Conservation (phyloP, 1,139 yeast species). For the Pichia sp. region DNA sequence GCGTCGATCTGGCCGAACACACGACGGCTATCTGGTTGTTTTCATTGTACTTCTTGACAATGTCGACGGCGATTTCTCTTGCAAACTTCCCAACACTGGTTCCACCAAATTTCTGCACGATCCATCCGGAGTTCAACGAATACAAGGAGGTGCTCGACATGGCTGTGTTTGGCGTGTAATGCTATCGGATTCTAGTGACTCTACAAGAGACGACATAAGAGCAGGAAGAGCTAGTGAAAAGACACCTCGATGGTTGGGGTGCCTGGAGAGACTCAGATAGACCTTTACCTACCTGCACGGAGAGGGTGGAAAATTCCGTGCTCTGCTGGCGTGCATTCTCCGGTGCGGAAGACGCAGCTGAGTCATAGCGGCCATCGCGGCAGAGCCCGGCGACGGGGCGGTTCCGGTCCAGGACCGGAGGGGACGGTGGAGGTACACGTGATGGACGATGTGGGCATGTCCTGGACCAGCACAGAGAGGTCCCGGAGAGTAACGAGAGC, state of each 20-base stretch:
- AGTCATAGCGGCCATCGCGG: no score
- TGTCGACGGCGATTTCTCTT: constrained; percentile 74
- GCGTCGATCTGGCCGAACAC: constrained; percentile 90
- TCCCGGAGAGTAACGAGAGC: no score
- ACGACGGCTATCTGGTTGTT: constrained; percentile 84
- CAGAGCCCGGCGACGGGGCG: no score
- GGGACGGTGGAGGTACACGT: no score
- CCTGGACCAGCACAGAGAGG: no score
- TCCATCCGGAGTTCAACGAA: constrained; percentile 51
- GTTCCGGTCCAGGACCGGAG: no score
- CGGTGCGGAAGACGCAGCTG: not conserved
- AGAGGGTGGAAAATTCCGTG: not conserved
- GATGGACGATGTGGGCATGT: no score
- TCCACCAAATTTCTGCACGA: constrained; percentile 95
- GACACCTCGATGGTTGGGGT: no score
- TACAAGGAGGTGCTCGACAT: constrained; percentile 27
- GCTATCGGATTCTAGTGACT: no score
- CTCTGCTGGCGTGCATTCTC: not conserved
- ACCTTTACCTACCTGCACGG: not conserved
- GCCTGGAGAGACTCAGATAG: no score
- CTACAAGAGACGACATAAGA: no score
- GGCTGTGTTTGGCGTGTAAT: not conserved
- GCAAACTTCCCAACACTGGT: constrained; percentile 98
- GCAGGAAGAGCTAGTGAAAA: not conserved
- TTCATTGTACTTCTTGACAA: constrained; percentile 62